Conservation (phyloP, 768 basidiomycete species). For the Termitomyces sp. region DNA sequence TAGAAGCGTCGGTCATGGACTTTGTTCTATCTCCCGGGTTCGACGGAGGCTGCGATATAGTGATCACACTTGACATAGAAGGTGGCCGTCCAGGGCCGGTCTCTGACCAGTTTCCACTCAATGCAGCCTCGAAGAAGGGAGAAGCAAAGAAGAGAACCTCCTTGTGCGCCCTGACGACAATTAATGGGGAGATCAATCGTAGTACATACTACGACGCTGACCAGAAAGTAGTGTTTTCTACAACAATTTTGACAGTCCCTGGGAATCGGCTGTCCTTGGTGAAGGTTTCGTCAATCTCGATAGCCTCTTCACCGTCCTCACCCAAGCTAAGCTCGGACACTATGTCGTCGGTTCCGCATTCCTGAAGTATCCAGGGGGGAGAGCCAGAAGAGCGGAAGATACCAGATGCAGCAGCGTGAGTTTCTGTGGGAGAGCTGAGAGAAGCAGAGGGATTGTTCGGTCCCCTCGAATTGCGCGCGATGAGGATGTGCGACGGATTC, state of each 20-base stretch:
- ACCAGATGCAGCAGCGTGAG: constrained; percentile 81
- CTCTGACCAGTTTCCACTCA: constrained; percentile 91
- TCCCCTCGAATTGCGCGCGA: constrained; percentile 79
- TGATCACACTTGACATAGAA: constrained; percentile 79
- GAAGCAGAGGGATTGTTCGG: constrained; percentile 71
- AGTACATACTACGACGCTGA: constrained; percentile 30
- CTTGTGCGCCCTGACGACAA: constrained; percentile 70
- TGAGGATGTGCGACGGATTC: constrained; percentile 84
- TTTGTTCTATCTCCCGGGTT: constrained; percentile 44
- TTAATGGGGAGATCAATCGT: background rate
- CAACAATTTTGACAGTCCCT: constrained; percentile 87
- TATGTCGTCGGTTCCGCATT: constrained; percentile 64
- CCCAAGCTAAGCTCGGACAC: constrained; percentile 63
- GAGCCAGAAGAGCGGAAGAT: constrained; percentile 79
- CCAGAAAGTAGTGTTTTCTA: constrained; percentile 90
- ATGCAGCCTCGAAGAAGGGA: constrained; percentile 90
- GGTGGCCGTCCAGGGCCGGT: constrained; percentile 58
- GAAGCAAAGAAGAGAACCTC: constrained; percentile 89
- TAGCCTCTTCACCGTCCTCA: constrained; percentile 61
- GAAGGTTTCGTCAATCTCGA: constrained; percentile 81
- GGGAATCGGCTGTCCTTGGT: constrained; percentile 61
- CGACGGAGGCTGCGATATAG: constrained; percentile 70
- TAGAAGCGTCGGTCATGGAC: constrained; percentile 30
- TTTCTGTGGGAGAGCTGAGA: constrained; percentile 81
- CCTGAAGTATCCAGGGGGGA: constrained; percentile 76